Percentiles rank a stretch among this genome's conserved stretches.
These are phyloP conservation scores for Onygenales sp. DNA, from an alignment of 2,329 filamentous ascomycete species.

Conservation along the genomic window DNA sequence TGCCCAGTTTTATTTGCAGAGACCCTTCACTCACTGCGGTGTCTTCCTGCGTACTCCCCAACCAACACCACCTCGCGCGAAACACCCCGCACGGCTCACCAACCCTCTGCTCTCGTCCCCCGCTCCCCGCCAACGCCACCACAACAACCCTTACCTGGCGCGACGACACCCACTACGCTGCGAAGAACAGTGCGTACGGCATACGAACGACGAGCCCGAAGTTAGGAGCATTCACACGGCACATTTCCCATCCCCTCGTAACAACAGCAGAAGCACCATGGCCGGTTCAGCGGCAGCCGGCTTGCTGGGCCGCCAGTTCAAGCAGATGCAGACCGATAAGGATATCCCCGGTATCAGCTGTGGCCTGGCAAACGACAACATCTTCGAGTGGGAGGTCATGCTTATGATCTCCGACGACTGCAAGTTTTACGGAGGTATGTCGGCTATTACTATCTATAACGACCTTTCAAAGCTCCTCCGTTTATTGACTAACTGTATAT, in stretches of 20 bases:
- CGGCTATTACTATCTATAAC: neutral
- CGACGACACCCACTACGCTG: neutral
- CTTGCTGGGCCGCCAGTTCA: conserved; percentile 75
- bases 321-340: conserved; percentile 85
- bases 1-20: no score
- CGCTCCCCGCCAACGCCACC: neutral
- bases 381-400: conserved; percentile 99
- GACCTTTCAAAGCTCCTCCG: no score
- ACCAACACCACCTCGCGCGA: neutral
- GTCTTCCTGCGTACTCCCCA: neutral
- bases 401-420: conserved; percentile 95
- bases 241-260: neutral
- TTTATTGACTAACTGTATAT: neutral
- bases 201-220: neutral
- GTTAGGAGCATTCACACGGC: neutral
- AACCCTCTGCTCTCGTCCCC: neutral
- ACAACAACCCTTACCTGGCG: neutral
- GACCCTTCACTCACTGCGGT: neutral
- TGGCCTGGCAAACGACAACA: conserved; percentile 70
- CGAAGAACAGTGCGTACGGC: neutral
- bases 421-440: conserved; percentile 81
- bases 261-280: conserved; percentile 18
- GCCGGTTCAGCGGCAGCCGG: conserved; percentile 48
- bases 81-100: neutral
- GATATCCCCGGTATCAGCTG: conserved; percentile 93